Base-by-base conservation (phyloP, 768 basidiomycete genomes). In the Tubosaeta sp. region DNA sequence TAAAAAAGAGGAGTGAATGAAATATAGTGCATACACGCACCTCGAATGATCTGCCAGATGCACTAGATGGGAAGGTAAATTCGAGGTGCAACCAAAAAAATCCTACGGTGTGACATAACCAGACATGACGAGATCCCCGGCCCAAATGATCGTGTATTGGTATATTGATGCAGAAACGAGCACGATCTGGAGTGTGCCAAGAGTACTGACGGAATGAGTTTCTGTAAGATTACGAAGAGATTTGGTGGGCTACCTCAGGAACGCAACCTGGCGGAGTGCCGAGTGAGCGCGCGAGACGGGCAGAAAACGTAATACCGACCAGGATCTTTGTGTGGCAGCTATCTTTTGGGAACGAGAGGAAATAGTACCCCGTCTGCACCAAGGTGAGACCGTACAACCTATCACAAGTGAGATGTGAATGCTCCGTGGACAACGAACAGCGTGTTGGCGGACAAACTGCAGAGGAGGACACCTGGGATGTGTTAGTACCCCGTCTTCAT, bases 311-410 rank as follows among this genome's bases (percentile, higher is more conserved):
- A 31, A 35, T 7, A 54, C 69, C 22, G 43, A 71, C 69, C 38
- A 71, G 46, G n/a, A 63, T 34, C 57, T 71, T 71, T 53, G 63
- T 70, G 27, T 58, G 56, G 41, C 24, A 53, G 24, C 58, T 62
- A 47, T 71, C 69, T 25, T 61, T 60, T 21, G 59, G 58, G 51
- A 62, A 71, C 31, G 64, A 55, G 24, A 59, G 61, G 31, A 66
- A 71, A 49, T 71, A 71, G 25, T 60, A 61, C 62, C 63, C 67
- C 40, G 67, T 69, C 44, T 71, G 70, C 1, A 64, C 61, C 44
- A 70, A 46, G 8, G 70, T 70, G 49, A 71, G 53, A 38, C 69
- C 69, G 41, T 70, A 70, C 58, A 70, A 52, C 60, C 69, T 70
- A 19, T 52, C 21, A 6, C 12, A 6, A 25, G 46, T 64, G 35